Conservation (phyloP, 2,329 filamentous ascomycete species). For the Aspergillus sp. region DNA sequence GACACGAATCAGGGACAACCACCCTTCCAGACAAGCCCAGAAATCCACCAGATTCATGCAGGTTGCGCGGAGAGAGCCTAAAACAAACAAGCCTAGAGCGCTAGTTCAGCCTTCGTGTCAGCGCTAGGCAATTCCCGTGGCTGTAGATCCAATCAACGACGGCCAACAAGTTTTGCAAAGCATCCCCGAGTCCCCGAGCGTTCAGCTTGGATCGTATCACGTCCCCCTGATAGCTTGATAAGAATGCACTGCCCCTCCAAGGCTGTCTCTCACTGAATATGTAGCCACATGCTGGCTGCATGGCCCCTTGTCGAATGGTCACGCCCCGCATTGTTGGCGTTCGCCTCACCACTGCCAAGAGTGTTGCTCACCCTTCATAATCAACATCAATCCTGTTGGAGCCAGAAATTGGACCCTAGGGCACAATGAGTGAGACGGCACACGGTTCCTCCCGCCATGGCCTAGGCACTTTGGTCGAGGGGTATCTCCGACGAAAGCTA, state of each 20-base stretch:
- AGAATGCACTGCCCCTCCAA: too few relatives aligned
- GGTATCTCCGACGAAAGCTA: not conserved
- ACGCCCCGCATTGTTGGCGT: too few relatives aligned
- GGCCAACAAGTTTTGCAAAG: not conserved
- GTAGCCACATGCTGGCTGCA: too few relatives aligned
- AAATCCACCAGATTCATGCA: too few relatives aligned
- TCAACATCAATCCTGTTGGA: too few relatives aligned
- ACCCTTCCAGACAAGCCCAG: too few relatives aligned
- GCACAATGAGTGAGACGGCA: not conserved
- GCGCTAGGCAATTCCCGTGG: not conserved
- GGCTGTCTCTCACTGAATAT: too few relatives aligned
- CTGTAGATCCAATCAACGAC: not conserved
- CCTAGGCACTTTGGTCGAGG: not conserved
- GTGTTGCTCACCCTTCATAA: not conserved
- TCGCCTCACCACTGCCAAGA: too few relatives aligned
- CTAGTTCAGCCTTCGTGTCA: not conserved
- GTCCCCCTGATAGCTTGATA: not conserved
- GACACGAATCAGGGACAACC: too few relatives aligned
- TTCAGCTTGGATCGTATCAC: not conserved
- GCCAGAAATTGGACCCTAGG: not conserved
- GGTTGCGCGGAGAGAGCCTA: too few relatives aligned
- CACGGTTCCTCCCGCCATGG: not conserved
- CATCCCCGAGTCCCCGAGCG: not conserved
- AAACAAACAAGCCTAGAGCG: not conserved
- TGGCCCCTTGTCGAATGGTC: too few relatives aligned